Base-by-base conservation (phyloP, 768 basidiomycete species). In the Lactifluus volemus region DNA sequence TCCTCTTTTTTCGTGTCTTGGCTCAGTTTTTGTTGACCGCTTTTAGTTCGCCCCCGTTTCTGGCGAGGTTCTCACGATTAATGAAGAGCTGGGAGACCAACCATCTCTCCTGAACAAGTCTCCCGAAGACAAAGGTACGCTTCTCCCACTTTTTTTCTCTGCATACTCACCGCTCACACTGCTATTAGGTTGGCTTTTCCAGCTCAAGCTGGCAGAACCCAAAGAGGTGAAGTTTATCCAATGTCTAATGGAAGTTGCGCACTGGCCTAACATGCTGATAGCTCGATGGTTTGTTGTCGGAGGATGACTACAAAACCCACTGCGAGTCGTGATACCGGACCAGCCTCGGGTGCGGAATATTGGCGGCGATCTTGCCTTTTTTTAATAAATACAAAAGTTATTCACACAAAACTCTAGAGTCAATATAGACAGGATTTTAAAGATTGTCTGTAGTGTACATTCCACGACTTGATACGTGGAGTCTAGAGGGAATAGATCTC, bases 41-140 rank as follows among this genome's bases (percentile, higher is more conserved):
- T 42, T 25, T 11, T 63, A 93, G 91, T 99, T 89, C 73, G 92
- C 96, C 5, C 97, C 97, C 32, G 82, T 98, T 21, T 92, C 92
- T 3, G 97, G 97, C 9, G 80, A 78, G 5, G 76, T 99, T 19
- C 76, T 82, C 61, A 86, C 85, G 69, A 82, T 98, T 68, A 99
- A 99, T 73, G 78, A 84, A 58, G 72, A 65, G 10, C 78, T 99
- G 49, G 75, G 80, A 38, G 75, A 72, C 7, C 75, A 86, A 70
- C 93, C 96, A 2, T 82, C 84, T 19, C 75, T 98, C 45, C 76
- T 99, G 53, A 98, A 98, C 81, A 92, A 91, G 72, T 85, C 85
- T 10, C 83, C 93, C 0, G 88, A 95, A 70, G 79, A 82, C 29
- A 77, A 90, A 70, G 96, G 96, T 94, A 66, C 67, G 80, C 5